Base-by-base conservation (phyloP, 768 basidiomycete genomes). In the Panus rudis region DNA sequence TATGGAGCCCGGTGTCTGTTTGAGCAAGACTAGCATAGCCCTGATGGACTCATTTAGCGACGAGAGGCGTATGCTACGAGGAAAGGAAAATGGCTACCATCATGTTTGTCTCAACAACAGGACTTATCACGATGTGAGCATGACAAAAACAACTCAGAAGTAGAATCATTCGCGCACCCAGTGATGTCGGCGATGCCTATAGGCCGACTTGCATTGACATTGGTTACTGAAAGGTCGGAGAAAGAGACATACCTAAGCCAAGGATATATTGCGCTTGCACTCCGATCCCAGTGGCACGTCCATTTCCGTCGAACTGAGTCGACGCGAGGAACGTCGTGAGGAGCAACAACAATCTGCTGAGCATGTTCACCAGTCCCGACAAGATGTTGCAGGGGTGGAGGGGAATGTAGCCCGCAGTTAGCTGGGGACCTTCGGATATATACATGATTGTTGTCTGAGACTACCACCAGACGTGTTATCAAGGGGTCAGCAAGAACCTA, bases 61-160 rank as follows among this genome's bases (percentile, higher is more conserved):
- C 28, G 16, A 41, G 44, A 20, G n/a, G 6, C 16, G 11, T 26
- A 21, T 32, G 14, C 32, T 19, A 3, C 16, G 50, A 16, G 37
- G 27, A 23, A 24, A 3, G 14, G 19, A 25, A 2, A 13, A 43
- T 27, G 39, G 12, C 37, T 58, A 78, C 82, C 83, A 86, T 84
- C 79, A 87, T 83, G 49, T 85, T 86, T 14, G 85, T 88, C 66
- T 89, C 84, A 5, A 87, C 84, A 14, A 86, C 76, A 3, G 84
- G 82, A 17, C 80, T 82, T 23, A 2, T 28, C n/a, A 28, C 10
- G 28, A 26, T 16, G 3, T 40, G 37, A 46, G 32, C 23, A 38
- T 32, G 6, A 24, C 24, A 22, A 46, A 51, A 37, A 43, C 26
- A 23, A 45, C 33, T 31, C 16, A 16, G 26, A 28, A 38, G 22